Percentiles rank a stretch among this genome's conserved stretches.
Evolutionary conservation across 2,329 filamentous ascomycete genomes (phyloP).

Genomic region (Emericellopsis cladophorae): DNA sequence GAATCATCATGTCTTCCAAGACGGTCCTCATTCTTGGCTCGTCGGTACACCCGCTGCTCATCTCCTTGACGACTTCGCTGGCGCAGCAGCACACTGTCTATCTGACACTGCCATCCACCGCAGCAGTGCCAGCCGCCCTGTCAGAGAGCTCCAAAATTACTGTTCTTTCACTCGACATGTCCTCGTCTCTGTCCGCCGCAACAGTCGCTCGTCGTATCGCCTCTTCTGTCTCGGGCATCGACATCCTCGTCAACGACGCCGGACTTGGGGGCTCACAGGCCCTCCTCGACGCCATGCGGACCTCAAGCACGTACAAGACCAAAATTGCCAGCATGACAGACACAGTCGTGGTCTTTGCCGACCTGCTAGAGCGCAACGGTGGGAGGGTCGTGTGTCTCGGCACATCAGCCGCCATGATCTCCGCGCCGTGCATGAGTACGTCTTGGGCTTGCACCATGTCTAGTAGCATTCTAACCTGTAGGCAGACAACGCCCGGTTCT

Average conservation of each 20-base stretch:
- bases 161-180: neutral
- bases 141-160: no score
- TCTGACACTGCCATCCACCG: no score
- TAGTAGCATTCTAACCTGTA: no score
- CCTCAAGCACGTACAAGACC: neutral
- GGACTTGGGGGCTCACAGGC: neutral
- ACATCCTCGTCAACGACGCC: neutral
- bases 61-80: no score
- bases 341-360: neutral
- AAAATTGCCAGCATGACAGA: neutral
- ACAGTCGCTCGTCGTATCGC: neutral
- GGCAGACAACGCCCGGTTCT: no score
- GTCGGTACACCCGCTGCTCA: no score
- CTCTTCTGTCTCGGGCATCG: neutral
- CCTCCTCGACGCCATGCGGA: neutral
- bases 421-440: neutral
- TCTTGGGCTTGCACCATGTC: neutral
- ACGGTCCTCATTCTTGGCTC: no score
- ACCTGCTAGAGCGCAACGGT: neutral
- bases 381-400: neutral
- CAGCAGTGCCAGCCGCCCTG: no score
- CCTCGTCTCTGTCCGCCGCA: neutral
- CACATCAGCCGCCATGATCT: neutral
- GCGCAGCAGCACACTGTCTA: no score
- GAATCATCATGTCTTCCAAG: no score